Evolutionary conservation across 345 rosid genomes (phyloP).

Genomic region (Chamaenerion angustifolium): DNA sequence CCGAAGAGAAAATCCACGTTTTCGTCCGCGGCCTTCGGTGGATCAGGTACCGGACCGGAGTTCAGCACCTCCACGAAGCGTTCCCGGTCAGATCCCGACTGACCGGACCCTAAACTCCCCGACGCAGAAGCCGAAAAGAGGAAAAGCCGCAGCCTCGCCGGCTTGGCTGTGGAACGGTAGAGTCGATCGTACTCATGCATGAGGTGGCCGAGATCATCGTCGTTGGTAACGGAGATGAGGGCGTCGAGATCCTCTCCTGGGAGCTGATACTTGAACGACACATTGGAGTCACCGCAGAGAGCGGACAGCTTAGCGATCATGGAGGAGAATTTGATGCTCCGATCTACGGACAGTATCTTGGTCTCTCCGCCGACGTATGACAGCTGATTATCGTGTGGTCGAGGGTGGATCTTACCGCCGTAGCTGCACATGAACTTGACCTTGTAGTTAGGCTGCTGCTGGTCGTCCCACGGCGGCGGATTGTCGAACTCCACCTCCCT

Average conservation of each 20-base stretch:
- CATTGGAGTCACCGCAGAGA: conserved; percentile 33
- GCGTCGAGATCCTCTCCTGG: conserved; percentile 96
- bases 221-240: conserved; percentile 80
- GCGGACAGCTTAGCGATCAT: conserved; percentile 50
- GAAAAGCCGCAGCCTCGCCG: conserved; percentile 80
- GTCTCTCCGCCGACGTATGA: conserved; percentile 83
- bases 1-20: conserved; percentile 74
- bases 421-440: conserved; percentile 85
- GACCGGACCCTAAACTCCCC: conserved; percentile 38
- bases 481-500: conserved; percentile 84
- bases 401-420: conserved; percentile 89
- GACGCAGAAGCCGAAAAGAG: conserved; percentile 36
- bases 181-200: conserved; percentile 91
- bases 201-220: conserved; percentile 88
- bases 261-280: conserved; percentile 82
- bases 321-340: conserved; percentile 37
- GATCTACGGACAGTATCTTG: conserved; percentile 75
- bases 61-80: conserved; percentile 61
- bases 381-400: conserved; percentile 86
- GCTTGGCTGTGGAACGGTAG: conserved; percentile 49
- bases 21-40: conserved; percentile 15
- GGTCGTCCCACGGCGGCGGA: conserved; percentile 74
- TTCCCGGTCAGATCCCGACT: conserved; percentile 56
- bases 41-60: conserved; percentile 30
- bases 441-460: conserved; percentile 32